Evolutionary conservation across 495 filamentous ascomycete species (phyloP).

Genomic region (Hypoxylon lenormandii): DNA sequence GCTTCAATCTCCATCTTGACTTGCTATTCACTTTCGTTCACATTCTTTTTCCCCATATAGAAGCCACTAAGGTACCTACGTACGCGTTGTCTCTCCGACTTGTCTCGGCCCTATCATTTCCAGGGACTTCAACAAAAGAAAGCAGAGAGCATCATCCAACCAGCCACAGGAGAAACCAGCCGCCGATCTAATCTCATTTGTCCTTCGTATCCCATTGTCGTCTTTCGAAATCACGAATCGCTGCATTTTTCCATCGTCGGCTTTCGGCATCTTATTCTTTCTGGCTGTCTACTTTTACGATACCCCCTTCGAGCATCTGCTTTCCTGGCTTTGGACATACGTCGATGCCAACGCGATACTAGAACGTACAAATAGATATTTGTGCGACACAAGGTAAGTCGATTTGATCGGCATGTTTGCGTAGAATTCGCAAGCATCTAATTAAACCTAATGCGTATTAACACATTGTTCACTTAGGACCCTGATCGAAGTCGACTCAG

Average conservation of each 20-base stretch:
- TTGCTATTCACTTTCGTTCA: constrained; percentile 21
- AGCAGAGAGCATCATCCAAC: constrained; percentile 18
- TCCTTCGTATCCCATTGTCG: constrained; percentile 38
- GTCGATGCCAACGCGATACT: constrained; percentile 17
- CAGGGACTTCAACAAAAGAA: constrained; percentile 24
- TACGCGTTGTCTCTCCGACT: constrained; percentile 31
- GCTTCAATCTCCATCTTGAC: constrained; percentile 9
- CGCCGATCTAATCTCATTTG: constrained; percentile 42
- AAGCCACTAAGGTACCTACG: constrained; percentile 2
- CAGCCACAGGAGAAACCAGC: constrained; percentile 29
- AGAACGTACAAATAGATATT: constrained; percentile 12
- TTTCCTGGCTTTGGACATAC: constrained; percentile 18
- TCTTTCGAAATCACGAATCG: constrained; percentile 32
- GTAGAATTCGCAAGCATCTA: not conserved
- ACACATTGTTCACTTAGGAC: constrained; percentile 18
- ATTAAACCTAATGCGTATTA: constrained; percentile 15
- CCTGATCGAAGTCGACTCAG: constrained; percentile 10
- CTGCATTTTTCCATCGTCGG: constrained; percentile 31
- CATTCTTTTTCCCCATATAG: constrained; percentile 30
- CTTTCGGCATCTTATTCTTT: constrained; percentile 26
- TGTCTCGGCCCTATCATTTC: constrained; percentile 39
- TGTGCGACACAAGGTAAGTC: constrained; percentile 31
- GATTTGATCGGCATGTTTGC: constrained; percentile 8
- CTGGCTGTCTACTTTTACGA: constrained; percentile 25
- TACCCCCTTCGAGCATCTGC: constrained; percentile 25